Conservation (phyloP, 1,284 basidiomycete genomes). For the Moesziomyces sp. region DNA sequence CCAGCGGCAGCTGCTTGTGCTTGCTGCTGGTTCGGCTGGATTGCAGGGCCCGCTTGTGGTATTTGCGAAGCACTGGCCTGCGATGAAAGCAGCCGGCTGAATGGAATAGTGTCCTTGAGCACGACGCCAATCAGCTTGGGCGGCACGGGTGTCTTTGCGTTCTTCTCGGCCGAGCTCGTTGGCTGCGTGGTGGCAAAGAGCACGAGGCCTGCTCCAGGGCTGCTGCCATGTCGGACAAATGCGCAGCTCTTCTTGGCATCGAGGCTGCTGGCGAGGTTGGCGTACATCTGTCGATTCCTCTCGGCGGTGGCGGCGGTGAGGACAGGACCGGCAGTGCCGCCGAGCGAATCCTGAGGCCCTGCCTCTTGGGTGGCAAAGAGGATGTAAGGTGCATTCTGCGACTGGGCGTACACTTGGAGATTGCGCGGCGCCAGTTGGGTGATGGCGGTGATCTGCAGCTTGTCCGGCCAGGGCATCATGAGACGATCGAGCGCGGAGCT, state of each 20-base stretch:
- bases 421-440: conserved; percentile 43
- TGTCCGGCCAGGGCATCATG: conserved; percentile 46
- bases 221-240: conserved; percentile 48
- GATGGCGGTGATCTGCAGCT: conserved; percentile 50
- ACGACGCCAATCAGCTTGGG: conserved; percentile 54
- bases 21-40: conserved; percentile 7
- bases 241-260: conserved; percentile 57
- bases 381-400: conserved; percentile 48
- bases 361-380: conserved; percentile 38
- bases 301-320: conserved; percentile 37
- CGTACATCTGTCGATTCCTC: conserved; percentile 57
- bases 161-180: conserved; percentile 33
- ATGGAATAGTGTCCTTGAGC: conserved; percentile 51
- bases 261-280: conserved; percentile 45
- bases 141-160: conserved; percentile 4
- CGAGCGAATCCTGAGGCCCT: background rate
- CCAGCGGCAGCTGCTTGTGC: background rate
- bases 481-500: conserved; percentile 24
- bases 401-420: conserved; percentile 47
- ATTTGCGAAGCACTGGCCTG: conserved; percentile 12
- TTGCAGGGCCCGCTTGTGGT: background rate
- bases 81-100: conserved; percentile 32
- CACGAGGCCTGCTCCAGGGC: conserved; percentile 46
- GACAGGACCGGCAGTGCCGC: conserved; percentile 6
- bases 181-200: conserved; percentile 49